Evolutionary conservation across 352 stramenopile genomes (phyloP), one percentile per base, ranked within the genome.

Genomic region (Aphanomyces euteiches): DNA sequence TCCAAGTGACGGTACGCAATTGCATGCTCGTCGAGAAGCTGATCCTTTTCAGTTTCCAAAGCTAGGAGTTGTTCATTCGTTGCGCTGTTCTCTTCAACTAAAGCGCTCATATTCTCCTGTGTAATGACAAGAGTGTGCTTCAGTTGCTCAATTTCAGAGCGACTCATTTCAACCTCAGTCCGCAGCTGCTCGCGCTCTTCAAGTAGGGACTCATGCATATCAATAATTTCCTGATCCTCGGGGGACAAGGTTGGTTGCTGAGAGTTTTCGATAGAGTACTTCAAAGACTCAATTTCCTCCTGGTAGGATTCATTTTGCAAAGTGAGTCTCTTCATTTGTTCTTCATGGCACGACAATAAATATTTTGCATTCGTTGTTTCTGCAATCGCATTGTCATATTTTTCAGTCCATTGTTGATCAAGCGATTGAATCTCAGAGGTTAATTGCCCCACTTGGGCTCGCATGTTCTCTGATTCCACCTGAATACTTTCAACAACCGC

Each of bases 161-260:
- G 8, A 8, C 34, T 38, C 5, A 28, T 37, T 7, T 40, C 56
- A 6, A 63, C 19, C 21, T 63, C 19, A 7, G 28, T 19, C 13
- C 56, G 56, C 4, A 63, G 56, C 8, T 8, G 5, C 21, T 63
- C 56, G 17, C 38, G 21, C 28, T 63, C 56, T 45, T 63, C 34
- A 38, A 63, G 6, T 4, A 63, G 56, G 19, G 56, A 17, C n/a
- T 34, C 56, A 37, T 63, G 56, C 28, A 63, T n/a, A 15, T 15
- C 56, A 45, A 63, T 21, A 15, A 63, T 37, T 37, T 63, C 56
- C 21, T 63, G 40, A 38, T 63, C 56, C 28, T 63, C 43, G 17
- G 43, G 10, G 1, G 43, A 50, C 43, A 50, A n/a, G 2, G 17
- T 40, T 40, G n/a, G 34, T 38, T 41, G n/a, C 56, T 63, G 19